phyloP scores from a whole-genome alignment of 2,329 filamentous ascomycete species.

The Nannizziopsis barbatae region DNA sequence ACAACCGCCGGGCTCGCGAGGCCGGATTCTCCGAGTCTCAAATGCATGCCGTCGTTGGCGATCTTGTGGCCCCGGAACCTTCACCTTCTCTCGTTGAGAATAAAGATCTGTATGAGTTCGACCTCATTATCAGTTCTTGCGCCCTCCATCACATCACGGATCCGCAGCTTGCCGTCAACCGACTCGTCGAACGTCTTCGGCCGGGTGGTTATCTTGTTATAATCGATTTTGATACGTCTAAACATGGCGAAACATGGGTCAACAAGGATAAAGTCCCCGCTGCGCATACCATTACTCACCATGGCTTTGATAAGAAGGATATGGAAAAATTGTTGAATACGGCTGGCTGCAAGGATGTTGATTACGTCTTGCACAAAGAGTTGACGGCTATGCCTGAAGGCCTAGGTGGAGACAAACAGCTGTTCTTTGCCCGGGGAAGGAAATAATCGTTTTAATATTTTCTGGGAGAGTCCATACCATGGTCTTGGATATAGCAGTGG shows the following conservation, averaged over 20 bases:
- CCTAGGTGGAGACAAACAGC: slow-evolving; percentile 5
- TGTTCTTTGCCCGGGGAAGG: slow-evolving; percentile 15
- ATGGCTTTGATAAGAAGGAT: slow-evolving; percentile 11
- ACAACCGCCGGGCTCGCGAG: slow-evolving; percentile 11
- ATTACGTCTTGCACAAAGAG: slow-evolving; percentile 13
- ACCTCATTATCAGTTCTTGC: slow-evolving; percentile 12
- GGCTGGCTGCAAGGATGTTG: slow-evolving; percentile 4
- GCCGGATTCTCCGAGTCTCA: slow-evolving; percentile 4
- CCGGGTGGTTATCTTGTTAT: slow-evolving; percentile 13
- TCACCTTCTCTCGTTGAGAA: not conserved
- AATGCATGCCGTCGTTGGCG: slow-evolving; percentile 14
- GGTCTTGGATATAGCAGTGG: not conserved
- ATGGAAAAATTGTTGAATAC: slow-evolving; percentile 7
- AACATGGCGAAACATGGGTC: not conserved
- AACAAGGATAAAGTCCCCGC: not conserved
- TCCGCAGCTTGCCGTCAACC: slow-evolving; percentile 6
- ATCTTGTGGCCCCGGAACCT: slow-evolving; percentile 7
- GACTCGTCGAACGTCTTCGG: slow-evolving; percentile 12
- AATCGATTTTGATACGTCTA: slow-evolving; percentile 12
- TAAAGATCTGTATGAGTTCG: slow-evolving; percentile 15
- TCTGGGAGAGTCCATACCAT: not conserved
- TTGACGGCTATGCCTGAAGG: slow-evolving; percentile 6
- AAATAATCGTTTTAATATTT: slow-evolving; percentile 3
- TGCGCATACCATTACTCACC: slow-evolving; percentile 14
- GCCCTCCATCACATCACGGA: slow-evolving; percentile 16